Evolutionary conservation across 2,329 filamentous ascomycete species (phyloP).

Genomic region (Niveomyces coronatus): DNA sequence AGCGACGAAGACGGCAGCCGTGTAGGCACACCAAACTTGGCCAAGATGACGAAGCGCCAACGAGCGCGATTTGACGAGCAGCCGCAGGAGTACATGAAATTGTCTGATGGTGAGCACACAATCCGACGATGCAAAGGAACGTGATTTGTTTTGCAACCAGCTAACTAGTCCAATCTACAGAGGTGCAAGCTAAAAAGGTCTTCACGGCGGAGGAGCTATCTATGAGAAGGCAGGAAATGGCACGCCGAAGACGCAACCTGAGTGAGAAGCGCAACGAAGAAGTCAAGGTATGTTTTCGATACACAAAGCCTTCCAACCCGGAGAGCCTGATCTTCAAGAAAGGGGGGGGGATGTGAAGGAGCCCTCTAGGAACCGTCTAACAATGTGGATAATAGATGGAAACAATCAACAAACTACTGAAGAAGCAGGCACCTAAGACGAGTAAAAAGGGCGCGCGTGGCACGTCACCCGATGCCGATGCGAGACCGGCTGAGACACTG

Average conservation of each 20-base stretch:
- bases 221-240: conserved; percentile 54
- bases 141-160: background rate
- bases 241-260: conserved; percentile 49
- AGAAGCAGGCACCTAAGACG: conserved; percentile 73
- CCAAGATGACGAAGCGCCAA: conserved; percentile 52
- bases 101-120: conserved; percentile 43
- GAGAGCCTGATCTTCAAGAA: too few species aligned
- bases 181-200: conserved; percentile 53
- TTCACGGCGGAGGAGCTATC: conserved; percentile 53
- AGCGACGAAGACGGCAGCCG: conserved; percentile 36
- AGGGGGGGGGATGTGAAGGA: too few species aligned
- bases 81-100: conserved; percentile 46
- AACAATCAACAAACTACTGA: conserved; percentile 82
- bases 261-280: conserved; percentile 55
- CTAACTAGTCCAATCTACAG: conserved; percentile 25
- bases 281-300: conserved; percentile 40
- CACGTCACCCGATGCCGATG: conserved; percentile 36
- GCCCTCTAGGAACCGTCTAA: too few species aligned
- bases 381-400: conserved; percentile 53
- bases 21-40: conserved; percentile 41
- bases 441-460: conserved; percentile 45
- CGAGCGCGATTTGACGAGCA: conserved; percentile 48
- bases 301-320: background rate
- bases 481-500: conserved; percentile 48
- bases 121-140: background rate